Evolutionary conservation across 495 filamentous ascomycete species (phyloP).

Genomic region (Paragyromitra xinjiangensis): DNA sequence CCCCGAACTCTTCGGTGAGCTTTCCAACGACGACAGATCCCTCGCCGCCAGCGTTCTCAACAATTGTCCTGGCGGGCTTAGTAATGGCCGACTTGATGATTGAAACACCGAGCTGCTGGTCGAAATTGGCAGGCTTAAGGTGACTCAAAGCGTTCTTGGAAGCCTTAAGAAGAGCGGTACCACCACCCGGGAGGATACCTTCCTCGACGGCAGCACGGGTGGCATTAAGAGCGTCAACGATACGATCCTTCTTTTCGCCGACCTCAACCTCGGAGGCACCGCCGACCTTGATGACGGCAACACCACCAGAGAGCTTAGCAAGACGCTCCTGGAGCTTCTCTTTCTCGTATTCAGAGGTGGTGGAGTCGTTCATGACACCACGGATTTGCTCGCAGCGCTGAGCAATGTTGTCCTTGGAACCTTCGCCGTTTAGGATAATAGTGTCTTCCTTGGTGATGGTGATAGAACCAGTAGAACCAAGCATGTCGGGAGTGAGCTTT

Average conservation of each 20-base stretch:
- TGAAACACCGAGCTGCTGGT: constrained; percentile 97
- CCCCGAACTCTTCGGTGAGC: constrained; percentile 90
- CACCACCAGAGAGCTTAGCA: constrained; percentile 98
- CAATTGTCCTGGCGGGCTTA: constrained; percentile 88
- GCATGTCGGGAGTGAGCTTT: constrained; percentile 93
- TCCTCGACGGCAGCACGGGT: constrained; percentile 98
- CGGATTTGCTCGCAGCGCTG: constrained; percentile 99
- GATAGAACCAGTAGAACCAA: constrained; percentile 96
- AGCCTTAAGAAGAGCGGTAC: constrained; percentile 97
- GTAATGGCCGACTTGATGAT: constrained; percentile 98
- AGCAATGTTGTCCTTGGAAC: constrained; percentile 89
- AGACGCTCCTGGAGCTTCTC: constrained; percentile 99
- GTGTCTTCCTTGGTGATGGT: constrained; percentile 99
- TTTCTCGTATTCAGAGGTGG: constrained; percentile 98
- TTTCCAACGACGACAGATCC: constrained; percentile 97
- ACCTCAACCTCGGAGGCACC: constrained; percentile 98
- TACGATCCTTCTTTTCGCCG: constrained; percentile 99
- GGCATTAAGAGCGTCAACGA: constrained; percentile 97
- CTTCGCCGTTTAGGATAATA: constrained; percentile 97
- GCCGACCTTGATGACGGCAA: constrained; percentile 99
- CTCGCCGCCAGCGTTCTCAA: constrained; percentile 97
- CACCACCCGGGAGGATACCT: constrained; percentile 97
- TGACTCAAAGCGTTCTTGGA: constrained; percentile 83
- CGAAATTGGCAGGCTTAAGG: constrained; percentile 92
- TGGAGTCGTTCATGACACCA: constrained; percentile 90